These are phyloP conservation scores for Beauveria pseudobassiana DNA, from an alignment of 2,329 filamentous ascomycete species.

Conservation along the genomic window DNA sequence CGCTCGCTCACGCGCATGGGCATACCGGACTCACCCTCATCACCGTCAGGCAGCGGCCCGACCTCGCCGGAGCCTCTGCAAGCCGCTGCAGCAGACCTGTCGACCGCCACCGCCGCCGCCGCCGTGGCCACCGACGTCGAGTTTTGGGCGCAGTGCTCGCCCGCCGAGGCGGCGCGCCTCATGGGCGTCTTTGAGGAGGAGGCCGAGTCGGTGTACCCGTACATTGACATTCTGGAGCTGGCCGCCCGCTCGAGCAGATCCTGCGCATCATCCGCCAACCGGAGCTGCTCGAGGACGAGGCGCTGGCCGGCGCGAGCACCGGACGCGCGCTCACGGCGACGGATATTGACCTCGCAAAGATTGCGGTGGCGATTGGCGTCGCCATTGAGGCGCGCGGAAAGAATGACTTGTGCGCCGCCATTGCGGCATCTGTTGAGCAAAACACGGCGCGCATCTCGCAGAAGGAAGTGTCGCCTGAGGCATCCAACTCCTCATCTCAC, in stretches of 20 bases:
- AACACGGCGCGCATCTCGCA: slow-evolving; percentile 21
- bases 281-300: slow-evolving; percentile 6
- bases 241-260: slow-evolving; percentile 20
- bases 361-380: slow-evolving; percentile 27
- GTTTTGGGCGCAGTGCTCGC: slow-evolving; percentile 19
- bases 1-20: slow-evolving; percentile 28
- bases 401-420: slow-evolving; percentile 20
- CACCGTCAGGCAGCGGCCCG: neutral
- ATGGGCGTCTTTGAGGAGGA: slow-evolving; percentile 32
- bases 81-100: slow-evolving; percentile 16
- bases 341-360: slow-evolving; percentile 26
- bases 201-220: slow-evolving; percentile 30
- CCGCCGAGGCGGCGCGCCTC: slow-evolving; percentile 24
- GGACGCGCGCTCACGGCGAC: slow-evolving; percentile 12
- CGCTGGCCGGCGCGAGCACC: neutral
- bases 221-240: slow-evolving; percentile 23
- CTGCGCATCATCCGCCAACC: slow-evolving; percentile 17
- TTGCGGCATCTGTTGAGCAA: slow-evolving; percentile 24
- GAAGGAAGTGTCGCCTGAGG: slow-evolving; percentile 24
- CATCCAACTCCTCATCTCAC: slow-evolving; percentile 24
- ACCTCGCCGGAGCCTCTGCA: slow-evolving; percentile 14
- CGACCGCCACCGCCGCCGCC: slow-evolving; percentile 12
- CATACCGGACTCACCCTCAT: slow-evolving; percentile 18
- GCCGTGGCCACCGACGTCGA: slow-evolving; percentile 12
- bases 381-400: slow-evolving; percentile 26